phyloP scores from a whole-genome alignment of 352 stramenopile species.

The Pythium phragmiticola region DNA sequence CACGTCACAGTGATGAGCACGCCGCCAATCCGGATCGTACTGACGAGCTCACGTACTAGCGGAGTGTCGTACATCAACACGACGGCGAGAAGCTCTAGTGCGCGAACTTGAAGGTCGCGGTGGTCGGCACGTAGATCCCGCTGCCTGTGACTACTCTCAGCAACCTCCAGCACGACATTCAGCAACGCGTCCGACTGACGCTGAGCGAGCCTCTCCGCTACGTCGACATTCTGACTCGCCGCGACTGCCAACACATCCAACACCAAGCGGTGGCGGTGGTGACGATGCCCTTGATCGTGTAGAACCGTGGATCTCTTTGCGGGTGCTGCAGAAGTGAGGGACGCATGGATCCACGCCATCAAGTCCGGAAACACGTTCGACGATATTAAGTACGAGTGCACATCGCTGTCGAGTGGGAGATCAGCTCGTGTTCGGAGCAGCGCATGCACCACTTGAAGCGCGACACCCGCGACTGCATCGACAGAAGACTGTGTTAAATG shows the following conservation, averaged over 20 bases:
- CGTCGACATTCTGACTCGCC: neutral
- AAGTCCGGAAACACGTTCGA: constrained; percentile 51
- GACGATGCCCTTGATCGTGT: neutral
- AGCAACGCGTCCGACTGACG: constrained; percentile 11
- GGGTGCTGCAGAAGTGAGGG: neutral
- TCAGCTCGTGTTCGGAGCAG: neutral
- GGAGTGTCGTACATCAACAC: constrained; percentile 20
- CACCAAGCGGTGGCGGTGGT: neutral
- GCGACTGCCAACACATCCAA: neutral
- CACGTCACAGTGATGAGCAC: constrained; percentile 43
- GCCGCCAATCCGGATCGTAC: constrained; percentile 36
- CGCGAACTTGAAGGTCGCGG: neutral
- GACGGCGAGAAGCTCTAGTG: neutral
- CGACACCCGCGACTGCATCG: constrained; percentile 12
- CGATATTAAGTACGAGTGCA: constrained; percentile 61
- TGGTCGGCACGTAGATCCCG: neutral
- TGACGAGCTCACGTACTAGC: constrained; percentile 17
- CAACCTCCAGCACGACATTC: neutral
- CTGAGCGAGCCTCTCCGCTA: neutral
- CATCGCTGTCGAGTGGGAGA: constrained; percentile 4
- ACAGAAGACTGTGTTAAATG: constrained; percentile 6
- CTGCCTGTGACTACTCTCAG: neutral
- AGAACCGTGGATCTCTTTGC: neutral
- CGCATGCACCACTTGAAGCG: constrained; percentile 5
- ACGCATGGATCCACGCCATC: constrained; percentile 60